Base-by-base conservation (phyloP, 495 filamentous ascomycete genomes). In the Stereocaulon alpinum region DNA sequence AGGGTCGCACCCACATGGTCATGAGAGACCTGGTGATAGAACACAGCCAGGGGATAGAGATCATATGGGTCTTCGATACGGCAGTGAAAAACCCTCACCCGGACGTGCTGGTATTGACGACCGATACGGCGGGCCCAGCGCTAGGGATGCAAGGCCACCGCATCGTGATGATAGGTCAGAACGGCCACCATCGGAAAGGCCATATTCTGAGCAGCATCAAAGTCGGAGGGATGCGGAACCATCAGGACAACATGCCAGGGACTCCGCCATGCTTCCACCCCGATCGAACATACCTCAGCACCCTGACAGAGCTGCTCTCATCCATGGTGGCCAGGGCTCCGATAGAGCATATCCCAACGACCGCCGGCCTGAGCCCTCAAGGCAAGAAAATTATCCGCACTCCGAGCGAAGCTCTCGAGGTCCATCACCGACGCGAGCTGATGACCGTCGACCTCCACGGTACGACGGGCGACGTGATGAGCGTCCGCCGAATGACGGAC, bases 291-390 rank as follows among this genome's bases (percentile, higher is more conserved):
- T 62, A 32, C 41, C 59, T 44, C 63, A 66, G 49, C 63, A 66
- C 49, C 60, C 60, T 6, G 64, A 64, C 37, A 61, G 64, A 40
- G 64, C 64, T 42, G 63, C 66, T 48, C 55, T 68, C 22, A 68
- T 68, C 27, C 66, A 65, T 6, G 64, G 66, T 17, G 49, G 49
- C 32, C 58, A 63, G 43, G 60, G 43, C n/a, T n/a, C 60, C 15
- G 60, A 61, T 42, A 53, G 58, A 45, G 55, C 59, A 15, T 30
- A 43, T 30, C 50, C 41, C 17, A 61, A 56, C 20, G 65, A 68
- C n/a, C 63, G 66, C 9, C 61, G 61, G 30, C 22, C 56, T 27
- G 63, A 66, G 6, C 12, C 32, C 17, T 7, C 60, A 10, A 60
- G 61, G 27, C 51, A 60, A 22, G 63, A 66, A 11, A 53, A 20